These are phyloP conservation scores for Mycena galericulata DNA, from an alignment of 768 basidiomycete genomes.

Conservation along the genomic window DNA sequence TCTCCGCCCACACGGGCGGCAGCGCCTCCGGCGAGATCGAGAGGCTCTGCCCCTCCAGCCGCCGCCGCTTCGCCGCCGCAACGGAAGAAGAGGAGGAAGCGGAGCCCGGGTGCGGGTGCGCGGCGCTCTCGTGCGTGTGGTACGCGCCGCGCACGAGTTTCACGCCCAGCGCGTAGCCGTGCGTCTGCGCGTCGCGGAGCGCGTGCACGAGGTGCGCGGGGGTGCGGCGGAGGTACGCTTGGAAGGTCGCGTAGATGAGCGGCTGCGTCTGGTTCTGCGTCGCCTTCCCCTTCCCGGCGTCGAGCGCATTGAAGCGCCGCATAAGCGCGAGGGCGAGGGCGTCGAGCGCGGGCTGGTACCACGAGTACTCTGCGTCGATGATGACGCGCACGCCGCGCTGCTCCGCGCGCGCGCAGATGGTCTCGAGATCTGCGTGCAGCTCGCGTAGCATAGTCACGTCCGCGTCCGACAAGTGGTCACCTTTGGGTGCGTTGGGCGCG, in stretches of 20 bases:
- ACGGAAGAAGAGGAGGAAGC: too few relatives aligned
- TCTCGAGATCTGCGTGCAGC: slow-evolving; percentile 69
- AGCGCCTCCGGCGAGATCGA: slow-evolving; percentile 69
- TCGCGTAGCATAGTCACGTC: slow-evolving; percentile 73
- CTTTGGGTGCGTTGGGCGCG: slow-evolving; percentile 14
- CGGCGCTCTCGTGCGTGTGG: slow-evolving; percentile 78
- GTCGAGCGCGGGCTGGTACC: slow-evolving; percentile 88
- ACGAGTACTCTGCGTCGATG: slow-evolving; percentile 90
- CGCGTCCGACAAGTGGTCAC: slow-evolving; percentile 55
- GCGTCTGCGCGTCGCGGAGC: slow-evolving; percentile 70
- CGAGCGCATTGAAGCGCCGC: slow-evolving; percentile 76
- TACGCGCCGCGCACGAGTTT: slow-evolving; percentile 97
- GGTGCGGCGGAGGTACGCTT: slow-evolving; percentile 88
- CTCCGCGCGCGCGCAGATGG: slow-evolving; percentile 74
- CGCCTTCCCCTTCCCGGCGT: slow-evolving; percentile 15
- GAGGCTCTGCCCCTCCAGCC: slow-evolving; percentile 38
- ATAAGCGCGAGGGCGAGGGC: slow-evolving; percentile 81
- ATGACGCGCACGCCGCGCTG: slow-evolving; percentile 75
- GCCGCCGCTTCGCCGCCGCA: too few relatives aligned
- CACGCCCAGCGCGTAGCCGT: slow-evolving; percentile 83
- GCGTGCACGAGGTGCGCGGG: slow-evolving; percentile 75
- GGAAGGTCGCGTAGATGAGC: slow-evolving; percentile 87
- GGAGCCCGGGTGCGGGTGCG: too few relatives aligned
- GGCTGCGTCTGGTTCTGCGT: slow-evolving; percentile 69
- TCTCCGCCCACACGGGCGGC: slow-evolving; percentile 78